Conservation (phyloP, 306 rosid genomes). For the Adenanthera pavonina region DNA sequence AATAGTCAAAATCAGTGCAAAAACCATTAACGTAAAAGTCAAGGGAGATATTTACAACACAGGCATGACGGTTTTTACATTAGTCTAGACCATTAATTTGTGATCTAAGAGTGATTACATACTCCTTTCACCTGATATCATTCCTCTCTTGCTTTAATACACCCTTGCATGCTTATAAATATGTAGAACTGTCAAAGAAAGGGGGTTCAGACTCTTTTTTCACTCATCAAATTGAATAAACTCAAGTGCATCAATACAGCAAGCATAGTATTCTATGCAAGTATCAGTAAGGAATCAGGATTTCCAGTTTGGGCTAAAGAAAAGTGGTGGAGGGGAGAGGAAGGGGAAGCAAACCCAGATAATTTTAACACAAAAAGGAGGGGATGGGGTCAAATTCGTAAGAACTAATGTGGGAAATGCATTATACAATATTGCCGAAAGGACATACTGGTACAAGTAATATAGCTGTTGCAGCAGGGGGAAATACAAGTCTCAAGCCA, state of each 20-base stretch:
- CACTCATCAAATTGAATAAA: neutral
- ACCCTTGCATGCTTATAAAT: neutral
- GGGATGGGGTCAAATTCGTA: neutral
- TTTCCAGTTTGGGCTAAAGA: neutral
- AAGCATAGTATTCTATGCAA: neutral
- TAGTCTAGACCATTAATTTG: neutral
- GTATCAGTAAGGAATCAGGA: neutral
- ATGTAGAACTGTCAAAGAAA: neutral
- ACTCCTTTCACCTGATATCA: too few relatives aligned
- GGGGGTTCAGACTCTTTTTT: neutral
- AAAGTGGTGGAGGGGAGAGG: neutral
- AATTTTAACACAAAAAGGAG: neutral
- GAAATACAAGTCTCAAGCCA: constrained; percentile 88
- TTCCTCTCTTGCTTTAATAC: too few relatives aligned
- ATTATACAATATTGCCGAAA: constrained; percentile 5
- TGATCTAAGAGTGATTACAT: neutral
- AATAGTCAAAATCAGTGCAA: neutral
- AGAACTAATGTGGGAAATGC: neutral
- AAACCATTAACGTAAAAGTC: neutral
- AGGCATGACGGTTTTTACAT: neutral
- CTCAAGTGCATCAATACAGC: neutral
- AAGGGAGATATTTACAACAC: neutral
- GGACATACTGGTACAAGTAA: constrained; percentile 61
- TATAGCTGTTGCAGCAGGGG: constrained; percentile 78
- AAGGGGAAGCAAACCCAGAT: neutral